These are phyloP conservation scores for Holtermannia corniformis DNA, from an alignment of 768 basidiomycete species.

Conservation along the genomic window DNA sequence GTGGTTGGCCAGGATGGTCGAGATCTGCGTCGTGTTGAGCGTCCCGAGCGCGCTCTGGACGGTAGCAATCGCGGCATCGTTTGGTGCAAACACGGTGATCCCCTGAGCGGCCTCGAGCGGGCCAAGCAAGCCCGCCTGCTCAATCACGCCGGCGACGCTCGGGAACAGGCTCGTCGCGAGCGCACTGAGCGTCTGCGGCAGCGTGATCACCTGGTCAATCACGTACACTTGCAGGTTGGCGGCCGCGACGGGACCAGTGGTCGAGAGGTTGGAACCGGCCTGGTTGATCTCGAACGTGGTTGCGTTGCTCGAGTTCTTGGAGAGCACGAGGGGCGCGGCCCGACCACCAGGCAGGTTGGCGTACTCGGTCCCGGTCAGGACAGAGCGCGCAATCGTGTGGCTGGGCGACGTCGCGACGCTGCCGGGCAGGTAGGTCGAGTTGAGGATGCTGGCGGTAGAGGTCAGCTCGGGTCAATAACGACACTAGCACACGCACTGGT, in stretches of 20 bases:
- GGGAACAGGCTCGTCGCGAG: conserved; percentile 47
- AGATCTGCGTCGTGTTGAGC: conserved; percentile 48
- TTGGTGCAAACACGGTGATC: conserved; percentile 61
- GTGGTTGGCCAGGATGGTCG: conserved; percentile 52
- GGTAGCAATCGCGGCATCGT: conserved; percentile 48
- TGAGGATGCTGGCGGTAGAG: conserved; percentile 42
- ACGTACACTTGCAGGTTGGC: conserved; percentile 38
- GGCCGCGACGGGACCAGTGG: conserved; percentile 18
- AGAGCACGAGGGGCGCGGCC: conserved; percentile 27
- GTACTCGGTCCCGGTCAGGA: conserved; percentile 48
- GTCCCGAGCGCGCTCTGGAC: conserved; percentile 39
- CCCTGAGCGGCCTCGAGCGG: conserved; percentile 46
- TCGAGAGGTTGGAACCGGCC: conserved; percentile 44
- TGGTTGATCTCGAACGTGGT: conserved; percentile 47
- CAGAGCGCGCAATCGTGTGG: conserved; percentile 56
- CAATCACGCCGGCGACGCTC: conserved; percentile 40
- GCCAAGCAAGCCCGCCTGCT: conserved; percentile 42
- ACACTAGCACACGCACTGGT: no score
- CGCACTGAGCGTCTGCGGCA: conserved; percentile 49
- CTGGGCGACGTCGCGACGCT: conserved; percentile 48
- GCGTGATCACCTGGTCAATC: conserved; percentile 44
- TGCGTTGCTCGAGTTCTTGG: conserved; percentile 38
- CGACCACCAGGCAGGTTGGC: conserved; percentile 53
- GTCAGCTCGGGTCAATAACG: not conserved
- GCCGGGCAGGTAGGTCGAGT: conserved; percentile 47